Percentiles rank a stretch among this genome's conserved stretches.
phyloP scores from a whole-genome alignment of 139 green algal species.

The Micromonas commoda region DNA sequence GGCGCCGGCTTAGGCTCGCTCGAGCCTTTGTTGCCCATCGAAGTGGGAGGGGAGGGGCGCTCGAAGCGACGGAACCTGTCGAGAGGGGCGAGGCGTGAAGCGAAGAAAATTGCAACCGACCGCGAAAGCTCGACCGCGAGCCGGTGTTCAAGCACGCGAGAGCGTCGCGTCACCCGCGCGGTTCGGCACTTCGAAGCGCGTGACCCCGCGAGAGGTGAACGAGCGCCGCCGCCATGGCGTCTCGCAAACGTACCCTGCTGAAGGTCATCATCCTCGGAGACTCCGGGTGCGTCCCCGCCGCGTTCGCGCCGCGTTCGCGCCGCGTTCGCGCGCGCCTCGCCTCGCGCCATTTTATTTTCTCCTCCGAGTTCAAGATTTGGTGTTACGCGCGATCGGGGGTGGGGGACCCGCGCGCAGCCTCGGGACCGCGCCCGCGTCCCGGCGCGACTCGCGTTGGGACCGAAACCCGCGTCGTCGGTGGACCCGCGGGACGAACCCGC shows the following conservation, averaged over 20 bases:
- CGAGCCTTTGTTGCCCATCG: too few relatives aligned
- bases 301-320: background rate
- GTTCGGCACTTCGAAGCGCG: background rate
- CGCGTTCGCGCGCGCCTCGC: background rate
- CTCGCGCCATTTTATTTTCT: background rate
- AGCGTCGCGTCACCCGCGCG: too few relatives aligned
- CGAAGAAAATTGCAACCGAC: too few relatives aligned
- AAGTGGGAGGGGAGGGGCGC: too few relatives aligned
- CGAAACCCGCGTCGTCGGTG: too few relatives aligned
- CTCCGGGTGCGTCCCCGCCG: constrained; percentile 63
- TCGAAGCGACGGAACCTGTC: too few relatives aligned
- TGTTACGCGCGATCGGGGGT: background rate
- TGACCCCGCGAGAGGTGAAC: background rate
- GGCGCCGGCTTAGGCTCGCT: too few relatives aligned
- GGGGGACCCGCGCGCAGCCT: background rate
- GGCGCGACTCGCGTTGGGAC: too few relatives aligned
- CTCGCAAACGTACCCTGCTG: constrained; percentile 64
- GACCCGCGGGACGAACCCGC: too few relatives aligned
- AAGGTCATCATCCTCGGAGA: constrained; percentile 99
- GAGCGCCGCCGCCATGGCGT: background rate
- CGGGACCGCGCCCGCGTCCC: too few relatives aligned
- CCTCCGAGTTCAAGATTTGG: background rate
- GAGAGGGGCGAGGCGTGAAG: too few relatives aligned
- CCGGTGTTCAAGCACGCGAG: too few relatives aligned
- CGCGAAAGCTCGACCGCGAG: background rate